Evolutionary conservation across 768 basidiomycete genomes (phyloP).

Genomic region (Hericium rajendrae): DNA sequence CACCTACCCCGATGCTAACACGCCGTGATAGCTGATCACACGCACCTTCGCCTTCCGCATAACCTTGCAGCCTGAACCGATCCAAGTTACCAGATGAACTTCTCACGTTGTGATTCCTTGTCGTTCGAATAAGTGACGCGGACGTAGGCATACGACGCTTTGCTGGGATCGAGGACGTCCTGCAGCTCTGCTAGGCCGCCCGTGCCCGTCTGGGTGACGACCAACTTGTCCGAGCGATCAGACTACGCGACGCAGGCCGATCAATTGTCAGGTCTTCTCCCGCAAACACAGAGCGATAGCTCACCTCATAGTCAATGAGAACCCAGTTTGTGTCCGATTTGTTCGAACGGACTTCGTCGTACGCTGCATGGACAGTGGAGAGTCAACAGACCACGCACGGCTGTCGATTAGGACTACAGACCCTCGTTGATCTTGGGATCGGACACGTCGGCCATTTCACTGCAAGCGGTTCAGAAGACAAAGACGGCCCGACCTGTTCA

Average conservation of each 20-base stretch:
- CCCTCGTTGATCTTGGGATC: constrained; percentile 15
- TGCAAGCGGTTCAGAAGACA: not conserved
- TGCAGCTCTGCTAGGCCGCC: constrained; percentile 75
- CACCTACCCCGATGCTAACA: not conserved
- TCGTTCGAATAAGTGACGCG: constrained; percentile 81
- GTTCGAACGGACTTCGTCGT: constrained; percentile 78
- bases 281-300: constrained; percentile 4
- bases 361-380: constrained; percentile 40
- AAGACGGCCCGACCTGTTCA: not conserved
- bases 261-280: not conserved
- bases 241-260: constrained; percentile 25
- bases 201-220: constrained; percentile 67
- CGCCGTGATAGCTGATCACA: not conserved
- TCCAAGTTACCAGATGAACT: constrained; percentile 84
- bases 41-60: constrained; percentile 88
- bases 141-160: constrained; percentile 77
- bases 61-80: constrained; percentile 72
- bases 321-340: constrained; percentile 87
- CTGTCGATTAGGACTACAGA: not conserved
- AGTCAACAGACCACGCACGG: no score
- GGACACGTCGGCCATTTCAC: constrained; percentile 13
- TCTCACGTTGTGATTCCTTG: constrained; percentile 80
- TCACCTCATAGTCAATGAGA: constrained; percentile 79
- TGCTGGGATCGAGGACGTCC: constrained; percentile 57
- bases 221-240: constrained; percentile 75